phyloP scores from a whole-genome alignment of 129 eudicot genomes.

The Erigeron canadensis region DNA sequence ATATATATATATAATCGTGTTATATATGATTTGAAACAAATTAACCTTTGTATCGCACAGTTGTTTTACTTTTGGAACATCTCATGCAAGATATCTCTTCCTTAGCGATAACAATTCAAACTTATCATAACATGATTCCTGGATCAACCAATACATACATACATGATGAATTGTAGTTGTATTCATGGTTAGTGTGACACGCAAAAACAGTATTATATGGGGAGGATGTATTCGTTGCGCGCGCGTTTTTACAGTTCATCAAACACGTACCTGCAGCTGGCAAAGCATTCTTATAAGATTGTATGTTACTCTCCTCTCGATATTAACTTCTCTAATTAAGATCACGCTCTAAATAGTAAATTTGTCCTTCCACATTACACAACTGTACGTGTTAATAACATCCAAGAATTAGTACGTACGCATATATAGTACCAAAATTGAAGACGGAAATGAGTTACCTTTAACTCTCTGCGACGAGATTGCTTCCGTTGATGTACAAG shows the following conservation, averaged over 20 bases:
- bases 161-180: too few species aligned
- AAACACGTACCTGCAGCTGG: neutral
- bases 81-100: neutral
- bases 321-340: slow-evolving; percentile 20
- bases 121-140: neutral
- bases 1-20: too few species aligned
- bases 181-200: too few species aligned
- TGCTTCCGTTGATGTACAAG: neutral
- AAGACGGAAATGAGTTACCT: neutral
- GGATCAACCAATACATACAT: neutral
- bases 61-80: neutral
- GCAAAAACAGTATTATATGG: too few species aligned
- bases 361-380: neutral
- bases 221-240: too few species aligned
- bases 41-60: slow-evolving; percentile 1
- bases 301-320: slow-evolving; percentile 2
- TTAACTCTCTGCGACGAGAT: too few species aligned
- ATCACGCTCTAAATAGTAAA: neutral
- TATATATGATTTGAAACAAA: neutral
- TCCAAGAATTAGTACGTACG: neutral
- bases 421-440: too few species aligned
- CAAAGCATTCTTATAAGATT: neutral
- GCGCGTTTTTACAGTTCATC: too few species aligned
- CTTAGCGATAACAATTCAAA: neutral
- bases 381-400: neutral